Base-by-base conservation (phyloP, 352 stramenopile genomes). In the Phytophthora pistaciae region DNA sequence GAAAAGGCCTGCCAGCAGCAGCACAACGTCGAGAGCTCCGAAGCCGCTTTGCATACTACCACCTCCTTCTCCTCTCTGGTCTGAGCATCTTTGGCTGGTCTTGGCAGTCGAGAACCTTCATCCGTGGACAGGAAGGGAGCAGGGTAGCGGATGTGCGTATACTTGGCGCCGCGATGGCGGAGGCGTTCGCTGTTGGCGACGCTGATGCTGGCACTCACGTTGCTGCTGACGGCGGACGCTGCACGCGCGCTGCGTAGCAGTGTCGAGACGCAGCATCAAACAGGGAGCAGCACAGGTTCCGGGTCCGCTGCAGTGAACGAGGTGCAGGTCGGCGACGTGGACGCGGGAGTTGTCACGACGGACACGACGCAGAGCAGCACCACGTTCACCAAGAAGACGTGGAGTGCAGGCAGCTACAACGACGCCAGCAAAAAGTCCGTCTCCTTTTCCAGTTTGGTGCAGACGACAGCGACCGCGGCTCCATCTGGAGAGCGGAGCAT, bases 101-200 rank as follows among this genome's bases (percentile, higher is more conserved):
- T 74, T 72, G 71, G 29, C 56, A 72, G 58, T 72, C 61, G 60
- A 72, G 60, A 75, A 75, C 49, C 25, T 66, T 61, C 60, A 13
- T 68, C 55, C 31, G 20, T 33, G 29, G 29, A 10, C 29, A 33
- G 29, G 46, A 44, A 20, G 44, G 72, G 38, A 21, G 57, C 16
- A 36, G 66, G 38, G 58, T 54, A 27, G 56, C 36, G 46, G n/a
- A 79, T 79, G 72, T 73, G 58, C 56, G 64, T 68, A 56, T 67
- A 79, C 50, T 53, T 79, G 55, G 68, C 68, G 36, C 64, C 72
- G 25, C 69, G 72, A 71, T 77, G 72, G 72, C 62, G 72, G 42
- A 48, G 72, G 62, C 68, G 60, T 16, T 56, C 55, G 25, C 25
- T 70, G 38, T 27, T 70, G 33, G 60, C 18, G 27, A 5, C 55